These are phyloP conservation scores for Ilyonectria destructans DNA, from an alignment of 2,329 filamentous ascomycete genomes.

Conservation along the genomic window DNA sequence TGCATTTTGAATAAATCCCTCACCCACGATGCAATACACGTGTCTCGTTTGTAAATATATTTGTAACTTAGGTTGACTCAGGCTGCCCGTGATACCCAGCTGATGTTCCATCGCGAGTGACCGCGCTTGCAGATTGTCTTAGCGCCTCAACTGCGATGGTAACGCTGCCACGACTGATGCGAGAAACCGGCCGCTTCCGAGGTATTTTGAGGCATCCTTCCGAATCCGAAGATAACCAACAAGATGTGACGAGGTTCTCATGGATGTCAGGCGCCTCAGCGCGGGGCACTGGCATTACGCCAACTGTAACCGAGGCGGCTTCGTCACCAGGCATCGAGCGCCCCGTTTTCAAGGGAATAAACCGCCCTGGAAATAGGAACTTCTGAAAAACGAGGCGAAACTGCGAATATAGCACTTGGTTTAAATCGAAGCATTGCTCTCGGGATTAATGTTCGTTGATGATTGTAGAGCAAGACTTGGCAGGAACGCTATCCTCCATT, in stretches of 20 bases:
- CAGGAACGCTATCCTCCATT: too few species aligned
- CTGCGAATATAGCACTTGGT: not conserved
- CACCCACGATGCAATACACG: too few species aligned
- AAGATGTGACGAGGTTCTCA: too few species aligned
- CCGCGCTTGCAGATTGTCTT: not conserved
- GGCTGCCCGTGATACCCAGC: not conserved
- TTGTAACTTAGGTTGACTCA: not conserved
- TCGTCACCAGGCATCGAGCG: not conserved
- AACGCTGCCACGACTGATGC: not conserved
- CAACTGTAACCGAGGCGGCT: not conserved
- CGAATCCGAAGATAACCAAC: not conserved
- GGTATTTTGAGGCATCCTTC: not conserved
- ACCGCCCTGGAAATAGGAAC: not conserved
- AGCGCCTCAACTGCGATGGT: not conserved
- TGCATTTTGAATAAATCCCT: constrained; percentile 5
- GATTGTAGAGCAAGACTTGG: not conserved
- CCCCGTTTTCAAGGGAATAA: constrained; percentile 2
- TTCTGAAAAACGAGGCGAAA: not conserved
- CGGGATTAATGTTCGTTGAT: not conserved
- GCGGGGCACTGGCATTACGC: not conserved
- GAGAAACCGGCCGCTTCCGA: not conserved
- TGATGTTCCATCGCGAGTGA: not conserved
- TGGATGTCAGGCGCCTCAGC: too few species aligned
- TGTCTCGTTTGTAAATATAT: not conserved
- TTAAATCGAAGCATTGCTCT: not conserved